Conservation (phyloP, 2,329 filamentous ascomycete genomes). For the Simplicillium aogashimaense region DNA sequence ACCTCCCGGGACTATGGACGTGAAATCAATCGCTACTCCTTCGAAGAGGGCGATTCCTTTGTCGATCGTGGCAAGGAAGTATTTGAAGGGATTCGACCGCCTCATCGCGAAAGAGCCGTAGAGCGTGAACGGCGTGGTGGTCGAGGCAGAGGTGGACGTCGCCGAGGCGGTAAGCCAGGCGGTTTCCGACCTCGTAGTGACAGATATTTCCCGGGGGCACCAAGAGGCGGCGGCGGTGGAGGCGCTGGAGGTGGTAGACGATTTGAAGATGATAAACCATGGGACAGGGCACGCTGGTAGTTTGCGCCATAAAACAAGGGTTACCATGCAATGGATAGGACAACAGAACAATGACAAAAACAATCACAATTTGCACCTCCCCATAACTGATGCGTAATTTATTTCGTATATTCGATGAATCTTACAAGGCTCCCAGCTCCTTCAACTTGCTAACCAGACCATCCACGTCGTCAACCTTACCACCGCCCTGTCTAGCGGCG, state of each 20-base stretch:
- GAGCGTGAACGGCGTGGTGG: slow-evolving; percentile 23
- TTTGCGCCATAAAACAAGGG: too few relatives aligned
- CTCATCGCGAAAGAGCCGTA: slow-evolving; percentile 34
- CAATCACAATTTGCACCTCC: too few relatives aligned
- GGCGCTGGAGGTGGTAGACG: slow-evolving; percentile 5
- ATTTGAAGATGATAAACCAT: too few relatives aligned
- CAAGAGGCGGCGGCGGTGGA: slow-evolving; percentile 14
- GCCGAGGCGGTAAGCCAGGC: slow-evolving; percentile 11
- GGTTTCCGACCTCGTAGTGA: slow-evolving; percentile 12
- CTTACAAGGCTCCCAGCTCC: slow-evolving; percentile 81
- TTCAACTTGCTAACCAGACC: slow-evolving; percentile 91
- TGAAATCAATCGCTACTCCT: slow-evolving; percentile 60
- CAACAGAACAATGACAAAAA: too few relatives aligned
- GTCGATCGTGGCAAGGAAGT: slow-evolving; percentile 67
- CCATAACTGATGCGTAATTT: too few relatives aligned
- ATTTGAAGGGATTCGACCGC: slow-evolving; percentile 53
- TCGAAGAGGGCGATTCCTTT: slow-evolving; percentile 55
- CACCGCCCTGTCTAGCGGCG: slow-evolving; percentile 76
- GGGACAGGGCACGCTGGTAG: neutral
- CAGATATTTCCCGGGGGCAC: neutral
- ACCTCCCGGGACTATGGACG: slow-evolving; percentile 30
- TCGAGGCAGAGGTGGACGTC: slow-evolving; percentile 16
- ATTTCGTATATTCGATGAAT: too few relatives aligned
- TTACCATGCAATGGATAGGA: too few relatives aligned
- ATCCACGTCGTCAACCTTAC: slow-evolving; percentile 95